These are phyloP conservation scores for Fusarium papillatum DNA, from an alignment of 2,329 filamentous ascomycete genomes.

Conservation along the genomic window DNA sequence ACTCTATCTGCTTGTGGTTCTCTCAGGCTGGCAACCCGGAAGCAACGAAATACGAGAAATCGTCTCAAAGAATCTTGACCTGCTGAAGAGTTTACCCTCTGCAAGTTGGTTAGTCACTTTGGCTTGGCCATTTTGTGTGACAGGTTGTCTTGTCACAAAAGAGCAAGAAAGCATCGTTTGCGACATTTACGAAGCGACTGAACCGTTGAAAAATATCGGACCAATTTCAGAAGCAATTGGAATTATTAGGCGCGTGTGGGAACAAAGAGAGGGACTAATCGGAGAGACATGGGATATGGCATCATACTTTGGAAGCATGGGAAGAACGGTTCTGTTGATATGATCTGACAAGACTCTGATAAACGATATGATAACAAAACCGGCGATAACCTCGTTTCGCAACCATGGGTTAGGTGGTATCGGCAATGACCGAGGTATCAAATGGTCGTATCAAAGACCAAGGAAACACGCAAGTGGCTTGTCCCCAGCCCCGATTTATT, in stretches of 20 bases:
- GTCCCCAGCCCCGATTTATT: constrained; percentile 15
- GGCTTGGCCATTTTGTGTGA: constrained; percentile 24
- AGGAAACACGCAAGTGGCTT: background rate
- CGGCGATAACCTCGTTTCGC: background rate
- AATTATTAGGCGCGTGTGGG: constrained; percentile 10
- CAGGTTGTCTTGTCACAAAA: background rate
- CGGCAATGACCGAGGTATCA: background rate
- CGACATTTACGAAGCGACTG: background rate
- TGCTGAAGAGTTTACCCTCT: background rate
- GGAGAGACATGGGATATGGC: constrained; percentile 21
- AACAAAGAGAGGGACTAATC: background rate
- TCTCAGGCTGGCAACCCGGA: constrained; percentile 10
- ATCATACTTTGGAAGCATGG: constrained; percentile 50
- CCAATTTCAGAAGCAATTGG: constrained; percentile 6
- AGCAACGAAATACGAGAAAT: background rate
- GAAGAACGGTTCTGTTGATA: background rate
- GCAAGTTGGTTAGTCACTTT: constrained; percentile 1
- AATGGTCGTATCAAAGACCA: background rate
- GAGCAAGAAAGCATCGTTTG: background rate
- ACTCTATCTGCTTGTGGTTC: background rate
- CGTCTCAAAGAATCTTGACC: background rate
- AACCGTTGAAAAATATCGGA: background rate
- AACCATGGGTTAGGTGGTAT: background rate
- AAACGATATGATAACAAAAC: background rate
- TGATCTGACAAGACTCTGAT: background rate